Evolutionary conservation across 257 asterid genomes (phyloP).

Genomic region (Primulina eburnea): DNA sequence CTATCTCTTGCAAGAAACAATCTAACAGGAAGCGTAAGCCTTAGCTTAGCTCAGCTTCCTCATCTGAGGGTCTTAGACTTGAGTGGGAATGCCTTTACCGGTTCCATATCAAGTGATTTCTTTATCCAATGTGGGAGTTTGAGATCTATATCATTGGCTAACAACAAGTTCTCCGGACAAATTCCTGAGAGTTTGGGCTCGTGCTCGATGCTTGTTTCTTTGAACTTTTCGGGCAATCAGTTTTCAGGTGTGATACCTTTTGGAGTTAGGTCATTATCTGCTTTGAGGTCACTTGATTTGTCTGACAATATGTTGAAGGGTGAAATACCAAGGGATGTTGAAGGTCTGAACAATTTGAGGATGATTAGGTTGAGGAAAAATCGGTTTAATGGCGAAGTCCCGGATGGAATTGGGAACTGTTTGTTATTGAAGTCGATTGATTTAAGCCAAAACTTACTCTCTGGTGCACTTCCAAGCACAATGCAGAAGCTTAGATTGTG

Average conservation of each 20-base stretch:
- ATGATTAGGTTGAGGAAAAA: conserved; percentile 47
- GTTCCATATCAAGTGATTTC: conserved; percentile 51
- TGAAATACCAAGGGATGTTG: conserved; percentile 59
- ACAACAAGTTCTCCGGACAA: conserved; percentile 62
- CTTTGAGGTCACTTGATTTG: conserved; percentile 56
- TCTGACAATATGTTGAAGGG: conserved; percentile 67
- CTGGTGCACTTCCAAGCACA: conserved; percentile 60
- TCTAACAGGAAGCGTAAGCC: conserved; percentile 57
- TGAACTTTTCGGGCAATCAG: conserved; percentile 60
- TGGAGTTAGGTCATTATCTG: conserved; percentile 50
- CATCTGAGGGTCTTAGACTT: conserved; percentile 50
- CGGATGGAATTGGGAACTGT: conserved; percentile 66
- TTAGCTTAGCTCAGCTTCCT: conserved; percentile 45
- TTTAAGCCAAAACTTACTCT: conserved; percentile 50
- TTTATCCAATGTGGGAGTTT: conserved; percentile 63
- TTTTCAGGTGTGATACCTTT: conserved; percentile 61
- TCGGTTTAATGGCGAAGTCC: conserved; percentile 55
- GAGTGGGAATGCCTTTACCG: conserved; percentile 53
- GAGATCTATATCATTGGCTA: conserved; percentile 57
- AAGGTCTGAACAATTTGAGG: conserved; percentile 40
- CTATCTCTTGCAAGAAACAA: conserved; percentile 60
- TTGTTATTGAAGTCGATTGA: conserved; percentile 50
- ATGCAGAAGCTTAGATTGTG: conserved; percentile 51
- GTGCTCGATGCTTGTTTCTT: conserved; percentile 49
- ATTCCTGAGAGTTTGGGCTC: conserved; percentile 55